Evolutionary conservation across 1,284 basidiomycete species (phyloP), one percentile per base, ranked within the genome.

Genomic region (Leccinum solheimii): DNA sequence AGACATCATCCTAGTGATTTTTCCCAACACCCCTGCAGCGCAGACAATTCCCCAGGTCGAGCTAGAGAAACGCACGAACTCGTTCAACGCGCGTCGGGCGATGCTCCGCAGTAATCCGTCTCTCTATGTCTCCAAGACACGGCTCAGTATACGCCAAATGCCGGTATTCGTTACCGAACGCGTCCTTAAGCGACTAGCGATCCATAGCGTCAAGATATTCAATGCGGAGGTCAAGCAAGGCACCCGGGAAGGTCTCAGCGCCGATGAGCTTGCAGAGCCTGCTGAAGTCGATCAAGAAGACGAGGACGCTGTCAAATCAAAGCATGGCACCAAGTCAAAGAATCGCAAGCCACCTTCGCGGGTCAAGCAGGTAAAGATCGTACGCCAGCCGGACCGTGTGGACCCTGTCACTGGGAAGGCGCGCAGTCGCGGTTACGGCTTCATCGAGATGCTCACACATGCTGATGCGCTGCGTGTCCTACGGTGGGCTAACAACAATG

Each of bases 401-500:
- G 97, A 99, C 73, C 82, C 92, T 0, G 75, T 95, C 34, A 96
- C 92, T 0, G 93, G 92, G 2, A 87, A 91, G 67, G 94, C 94
- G 3, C 84, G 91, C 59, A 93, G 90, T 67, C 93, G 91, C 72
- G 97, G 97, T 0, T 99, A 98, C 70, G 97, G 97, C 14, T 99
- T 99, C 79, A 73, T 99, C 48, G 97, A 99, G 79, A 86, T 98
- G 85, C 80, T 86, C 43, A 84, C 79, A 23, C 97, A 98, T 73
- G 86, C 89, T 10, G 94, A 98, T 71, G 95, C 97, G 3, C 80
- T 99, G 36, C 90, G 93, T 50, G 91, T 98, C 1, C 76, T 99
- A 38, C 84, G 97, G 21, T 99, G 94, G 93, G 89, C 91, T 16
- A 99, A 99, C 79, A 97, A 93, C 72, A 96, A 97, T 71, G 76